Base-by-base conservation (phyloP, 805 yeast genomes). In the Torulaspora maleeae region DNA sequence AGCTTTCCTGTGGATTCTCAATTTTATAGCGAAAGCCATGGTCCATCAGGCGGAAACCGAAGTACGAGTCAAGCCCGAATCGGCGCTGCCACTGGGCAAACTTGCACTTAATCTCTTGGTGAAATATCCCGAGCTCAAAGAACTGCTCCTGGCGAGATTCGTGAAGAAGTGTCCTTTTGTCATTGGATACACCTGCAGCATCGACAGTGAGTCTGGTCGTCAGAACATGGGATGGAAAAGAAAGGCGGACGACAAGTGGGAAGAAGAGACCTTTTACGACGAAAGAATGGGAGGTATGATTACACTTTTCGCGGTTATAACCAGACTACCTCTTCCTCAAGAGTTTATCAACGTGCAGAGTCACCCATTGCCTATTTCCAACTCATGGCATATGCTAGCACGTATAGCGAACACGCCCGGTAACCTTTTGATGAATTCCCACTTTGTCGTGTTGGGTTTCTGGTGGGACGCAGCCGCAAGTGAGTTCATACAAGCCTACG, bases 31-130 rank as follows among this genome's bases (percentile, higher is more conserved):
- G 4, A 93, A 93, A 60, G 85, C 91, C 3, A 69, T 90, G 1
- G 86, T 93, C 1, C 79, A 84, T 22, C 99, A 93, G 67, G 91
- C 97, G 1, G 98, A 90, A 64, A 79, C 95, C 1, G 99, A 93
- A 64, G 90, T 88, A 7, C 74, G 84, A 12, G 95, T 86, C 0
- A 78, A 82, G 47, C 82, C 95, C 1, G 76, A 78, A 35, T 79
- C 89, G 3, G 86, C 96, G 0, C 58, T 85, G 7, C 95, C 99
- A 0, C 68, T 93, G 36, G 95, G 87, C 0, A 76, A 75, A 55
- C 65, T 91, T 27, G 70, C 91, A 0, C 58, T 77, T 13, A 70
- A 72, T 27, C 59, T 89, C 33, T 59, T 88, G 55, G 59, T 74
- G 13, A 67, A 64, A 27, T 75, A 70, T 54, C 74, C 77, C 0